phyloP scores from a whole-genome alignment of 495 filamentous ascomycete species.

The Penicillium crystallinum region DNA sequence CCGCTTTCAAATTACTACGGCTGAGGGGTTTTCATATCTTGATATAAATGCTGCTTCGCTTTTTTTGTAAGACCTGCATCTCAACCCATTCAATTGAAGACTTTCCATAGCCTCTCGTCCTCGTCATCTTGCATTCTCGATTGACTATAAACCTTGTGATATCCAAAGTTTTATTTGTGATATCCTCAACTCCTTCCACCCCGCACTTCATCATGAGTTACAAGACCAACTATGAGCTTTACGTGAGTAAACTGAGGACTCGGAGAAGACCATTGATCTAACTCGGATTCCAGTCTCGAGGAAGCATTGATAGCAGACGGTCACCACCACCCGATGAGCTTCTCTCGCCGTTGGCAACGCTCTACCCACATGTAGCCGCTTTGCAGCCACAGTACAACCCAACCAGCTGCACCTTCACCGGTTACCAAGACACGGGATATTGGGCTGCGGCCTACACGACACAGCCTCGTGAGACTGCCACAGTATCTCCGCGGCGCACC shows the following conservation, averaged over 20 bases:
- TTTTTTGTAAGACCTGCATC: constrained; percentile 2
- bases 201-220: constrained; percentile 31
- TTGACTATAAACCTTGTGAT: too few relatives aligned
- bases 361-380: constrained; percentile 40
- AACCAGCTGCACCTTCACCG: constrained; percentile 33
- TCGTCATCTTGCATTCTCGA: not conserved
- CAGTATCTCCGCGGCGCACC: constrained; percentile 13
- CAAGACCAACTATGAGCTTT: constrained; percentile 44
- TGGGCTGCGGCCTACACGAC: constrained; percentile 36
- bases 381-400: constrained; percentile 36
- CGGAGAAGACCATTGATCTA: too few relatives aligned
- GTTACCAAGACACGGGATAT: constrained; percentile 33
- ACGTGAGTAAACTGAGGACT: constrained; percentile 21
- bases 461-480: constrained; percentile 20
- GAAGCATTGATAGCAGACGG: constrained; percentile 23
- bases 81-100: constrained; percentile 3
- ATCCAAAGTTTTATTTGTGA: not conserved
- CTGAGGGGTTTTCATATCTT: not conserved
- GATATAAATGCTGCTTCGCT: constrained; percentile 8
- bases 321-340: constrained; percentile 30
- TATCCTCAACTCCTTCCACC: not conserved
- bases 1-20: constrained; percentile 8
- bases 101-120: not conserved
- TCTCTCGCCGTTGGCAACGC: constrained; percentile 33
- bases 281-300: constrained; percentile 15